These are phyloP conservation scores for Apiotrichum gamsii DNA, from an alignment of 1,284 basidiomycete genomes.

Conservation along the genomic window DNA sequence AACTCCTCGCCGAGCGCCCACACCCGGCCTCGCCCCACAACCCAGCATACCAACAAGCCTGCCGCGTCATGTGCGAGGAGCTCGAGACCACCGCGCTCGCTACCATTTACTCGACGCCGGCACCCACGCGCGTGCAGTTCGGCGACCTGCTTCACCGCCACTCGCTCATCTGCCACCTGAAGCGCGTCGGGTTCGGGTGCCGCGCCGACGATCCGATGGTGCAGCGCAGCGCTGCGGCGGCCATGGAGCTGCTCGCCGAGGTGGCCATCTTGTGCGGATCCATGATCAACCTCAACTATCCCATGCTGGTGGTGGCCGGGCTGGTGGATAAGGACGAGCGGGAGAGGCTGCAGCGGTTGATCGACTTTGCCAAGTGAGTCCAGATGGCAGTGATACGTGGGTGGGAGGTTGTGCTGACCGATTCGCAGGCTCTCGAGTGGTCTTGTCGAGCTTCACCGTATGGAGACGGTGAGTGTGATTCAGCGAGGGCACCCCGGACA, in stretches of 20 bases:
- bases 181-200: conserved; percentile 7
- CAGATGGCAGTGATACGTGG: too few species aligned
- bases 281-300: conserved; percentile 15
- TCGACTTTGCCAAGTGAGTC: conserved; percentile 14
- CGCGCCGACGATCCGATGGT: conserved; percentile 1
- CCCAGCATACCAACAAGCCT: conserved; percentile 2
- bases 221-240: conserved; percentile 5
- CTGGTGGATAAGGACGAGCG: conserved; percentile 6
- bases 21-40: background rate
- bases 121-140: conserved; percentile 13
- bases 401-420: too few species aligned
- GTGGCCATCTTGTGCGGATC: conserved; percentile 11
- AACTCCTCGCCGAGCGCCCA: conserved; percentile 9
- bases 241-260: conserved; percentile 13
- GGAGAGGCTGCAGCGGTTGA: conserved; percentile 8
- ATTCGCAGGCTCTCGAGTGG: conserved; percentile 4
- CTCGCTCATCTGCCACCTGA: conserved; percentile 10
- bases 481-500: too few species aligned
- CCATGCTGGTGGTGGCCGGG: conserved; percentile 6
- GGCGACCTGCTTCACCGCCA: conserved; percentile 14
- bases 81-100: conserved; percentile 12
- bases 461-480: conserved; percentile 11
- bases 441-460: conserved; percentile 5
- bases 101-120: conserved; percentile 11
- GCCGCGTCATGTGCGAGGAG: conserved; percentile 9